Percentiles rank a stretch among this genome's conserved stretches.
Evolutionary conservation across 805 yeast species (phyloP).

Genomic region (Candida orba): DNA sequence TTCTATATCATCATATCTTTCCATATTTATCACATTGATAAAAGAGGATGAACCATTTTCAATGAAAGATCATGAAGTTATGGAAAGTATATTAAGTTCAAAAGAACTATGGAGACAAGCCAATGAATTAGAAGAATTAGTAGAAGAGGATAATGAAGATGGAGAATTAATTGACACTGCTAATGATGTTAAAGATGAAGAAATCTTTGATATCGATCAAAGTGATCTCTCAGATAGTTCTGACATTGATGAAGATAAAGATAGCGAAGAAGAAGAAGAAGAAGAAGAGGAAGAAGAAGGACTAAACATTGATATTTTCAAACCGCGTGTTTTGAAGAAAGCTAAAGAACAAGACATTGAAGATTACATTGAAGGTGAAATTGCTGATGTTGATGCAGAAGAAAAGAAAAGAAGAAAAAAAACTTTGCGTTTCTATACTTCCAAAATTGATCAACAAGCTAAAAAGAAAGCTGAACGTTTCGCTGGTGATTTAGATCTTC

Average conservation of each 20-base stretch:
- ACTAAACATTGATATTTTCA: conserved; percentile 43
- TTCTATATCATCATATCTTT: conserved; percentile 69
- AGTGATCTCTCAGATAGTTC: no score
- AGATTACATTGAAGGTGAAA: conserved; percentile 63
- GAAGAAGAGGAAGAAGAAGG: conserved; percentile 20
- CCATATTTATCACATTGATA: conserved; percentile 56
- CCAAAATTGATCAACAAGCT: conserved; percentile 85
- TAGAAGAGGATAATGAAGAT: background rate
- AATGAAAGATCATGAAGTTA: conserved; percentile 83
- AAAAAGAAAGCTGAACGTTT: conserved; percentile 51
- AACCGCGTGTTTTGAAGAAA: conserved; percentile 44
- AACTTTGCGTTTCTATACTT: conserved; percentile 89
- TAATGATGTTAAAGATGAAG: background rate
- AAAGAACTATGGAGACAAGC: conserved; percentile 91
- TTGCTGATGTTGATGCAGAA: conserved; percentile 78
- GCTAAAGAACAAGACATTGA: conserved; percentile 26
- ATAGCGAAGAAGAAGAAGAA: conserved; percentile 8
- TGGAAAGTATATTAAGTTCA: conserved; percentile 77
- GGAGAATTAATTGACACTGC: conserved; percentile 11
- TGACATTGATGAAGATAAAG: conserved; percentile 3
- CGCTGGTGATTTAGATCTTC: conserved; percentile 85
- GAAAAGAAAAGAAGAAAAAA: conserved; percentile 77
- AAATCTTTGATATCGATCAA: conserved; percentile 4
- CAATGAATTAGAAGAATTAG: conserved; percentile 34
- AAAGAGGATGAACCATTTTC: conserved; percentile 47